phyloP scores from a whole-genome alignment of 345 rosid genomes.

The Ceriops tagal region DNA sequence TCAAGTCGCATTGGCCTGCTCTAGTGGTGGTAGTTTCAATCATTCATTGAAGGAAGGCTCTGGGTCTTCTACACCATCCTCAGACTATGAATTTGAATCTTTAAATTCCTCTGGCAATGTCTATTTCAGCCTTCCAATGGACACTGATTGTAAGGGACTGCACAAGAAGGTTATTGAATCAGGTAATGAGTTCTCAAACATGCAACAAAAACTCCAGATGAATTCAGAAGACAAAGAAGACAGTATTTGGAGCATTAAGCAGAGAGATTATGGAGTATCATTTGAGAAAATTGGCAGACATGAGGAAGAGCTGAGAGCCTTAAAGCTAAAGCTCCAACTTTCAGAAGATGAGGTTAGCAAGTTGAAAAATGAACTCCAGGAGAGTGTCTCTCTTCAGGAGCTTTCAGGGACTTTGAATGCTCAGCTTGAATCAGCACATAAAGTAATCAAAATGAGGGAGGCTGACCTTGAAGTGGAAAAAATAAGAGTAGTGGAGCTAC shows the following conservation, averaged over 20 bases:
- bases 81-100: slow-evolving; percentile 72
- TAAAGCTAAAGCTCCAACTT: slow-evolving; percentile 45
- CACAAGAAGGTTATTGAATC: slow-evolving; percentile 46
- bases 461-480: slow-evolving; percentile 22
- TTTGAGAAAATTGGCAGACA: slow-evolving; percentile 37
- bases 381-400: slow-evolving; percentile 26
- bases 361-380: slow-evolving; percentile 52
- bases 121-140: slow-evolving; percentile 41
- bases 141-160: slow-evolving; percentile 44
- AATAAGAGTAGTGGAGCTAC: slow-evolving; percentile 22
- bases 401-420: slow-evolving; percentile 27
- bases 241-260: slow-evolving; percentile 19
- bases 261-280: slow-evolving; percentile 31
- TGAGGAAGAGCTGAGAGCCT: slow-evolving; percentile 53
- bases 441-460: slow-evolving; percentile 22
- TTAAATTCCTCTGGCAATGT: slow-evolving; percentile 69
- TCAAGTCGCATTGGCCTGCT: slow-evolving; percentile 67
- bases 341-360: slow-evolving; percentile 49
- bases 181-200: slow-evolving; percentile 58
- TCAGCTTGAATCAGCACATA: slow-evolving; percentile 27
- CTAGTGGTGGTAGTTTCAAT: slow-evolving; percentile 53
- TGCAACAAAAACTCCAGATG: slow-evolving; percentile 48
- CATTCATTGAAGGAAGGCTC: slow-evolving; percentile 55
- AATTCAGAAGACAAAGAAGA: slow-evolving; percentile 45
- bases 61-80: slow-evolving; percentile 42